phyloP scores from a whole-genome alignment of 2,329 filamentous ascomycete species.

The Shiraia sp. region DNA sequence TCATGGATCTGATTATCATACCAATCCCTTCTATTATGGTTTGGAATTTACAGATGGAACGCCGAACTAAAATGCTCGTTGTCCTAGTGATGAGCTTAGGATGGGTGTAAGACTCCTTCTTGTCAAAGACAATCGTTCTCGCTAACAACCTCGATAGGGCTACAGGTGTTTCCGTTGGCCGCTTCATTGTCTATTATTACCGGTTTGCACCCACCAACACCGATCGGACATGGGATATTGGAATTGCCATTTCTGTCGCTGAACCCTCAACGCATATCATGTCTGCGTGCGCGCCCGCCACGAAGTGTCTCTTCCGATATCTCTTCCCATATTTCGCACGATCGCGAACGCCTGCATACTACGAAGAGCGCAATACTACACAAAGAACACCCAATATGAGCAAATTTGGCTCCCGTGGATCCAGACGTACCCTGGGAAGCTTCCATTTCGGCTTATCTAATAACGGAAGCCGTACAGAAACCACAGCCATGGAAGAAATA shows the following conservation, averaged over 20 bases:
- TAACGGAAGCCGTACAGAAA: background rate
- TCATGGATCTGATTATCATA: conserved; percentile 47
- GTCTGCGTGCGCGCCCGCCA: conserved; percentile 58
- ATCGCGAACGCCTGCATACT: conserved; percentile 13
- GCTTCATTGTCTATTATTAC: conserved; percentile 47
- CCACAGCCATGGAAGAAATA: background rate
- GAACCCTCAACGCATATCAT: conserved; percentile 55
- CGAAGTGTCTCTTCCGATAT: conserved; percentile 51
- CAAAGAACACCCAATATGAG: conserved; percentile 4
- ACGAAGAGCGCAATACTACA: conserved; percentile 12
- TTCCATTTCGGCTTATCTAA: conserved; percentile 16
- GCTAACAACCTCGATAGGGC: conserved; percentile 21
- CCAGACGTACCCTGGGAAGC: conserved; percentile 5
- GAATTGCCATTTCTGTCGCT: conserved; percentile 42
- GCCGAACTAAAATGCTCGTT: conserved; percentile 40
- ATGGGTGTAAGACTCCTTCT: conserved; percentile 31
- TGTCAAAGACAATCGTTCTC: background rate
- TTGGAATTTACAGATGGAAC: conserved; percentile 49
- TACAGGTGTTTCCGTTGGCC: conserved; percentile 40
- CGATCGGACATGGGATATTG: conserved; percentile 42
- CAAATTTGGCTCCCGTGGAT: conserved; percentile 11
- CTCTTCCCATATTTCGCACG: conserved; percentile 39
- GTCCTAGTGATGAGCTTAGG: conserved; percentile 40
- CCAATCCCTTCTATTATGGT: conserved; percentile 49
- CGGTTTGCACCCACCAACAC: conserved; percentile 39